These are phyloP conservation scores for Pestalotiopsis sp. DNA, from an alignment of 2,329 filamentous ascomycete genomes.

Conservation along the genomic window DNA sequence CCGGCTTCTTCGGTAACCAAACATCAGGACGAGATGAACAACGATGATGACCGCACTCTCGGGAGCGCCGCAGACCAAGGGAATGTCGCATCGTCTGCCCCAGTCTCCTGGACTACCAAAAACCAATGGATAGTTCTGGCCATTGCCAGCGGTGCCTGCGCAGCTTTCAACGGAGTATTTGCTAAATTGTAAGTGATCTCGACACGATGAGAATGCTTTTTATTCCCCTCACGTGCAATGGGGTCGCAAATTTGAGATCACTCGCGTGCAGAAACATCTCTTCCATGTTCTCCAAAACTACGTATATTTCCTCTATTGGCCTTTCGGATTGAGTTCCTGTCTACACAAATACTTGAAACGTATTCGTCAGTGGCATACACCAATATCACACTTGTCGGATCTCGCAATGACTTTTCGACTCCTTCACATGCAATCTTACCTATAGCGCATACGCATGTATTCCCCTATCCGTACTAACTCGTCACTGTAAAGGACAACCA, in stretches of 20 bases:
- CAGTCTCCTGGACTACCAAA: constrained; percentile 26
- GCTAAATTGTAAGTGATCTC: constrained; percentile 70
- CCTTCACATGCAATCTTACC: too few species aligned
- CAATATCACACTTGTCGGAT: too few species aligned
- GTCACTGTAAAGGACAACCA: constrained; percentile 50
- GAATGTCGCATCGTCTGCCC: neutral
- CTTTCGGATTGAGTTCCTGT: too few species aligned
- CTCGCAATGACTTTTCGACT: too few species aligned
- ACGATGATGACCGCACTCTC: neutral
- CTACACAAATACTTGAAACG: too few species aligned
- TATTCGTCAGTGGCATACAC: too few species aligned
- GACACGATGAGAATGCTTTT: neutral
- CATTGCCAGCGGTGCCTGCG: constrained; percentile 74
- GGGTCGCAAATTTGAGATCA: too few species aligned
- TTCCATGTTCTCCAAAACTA: too few species aligned
- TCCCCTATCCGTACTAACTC: neutral
- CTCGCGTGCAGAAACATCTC: too few species aligned
- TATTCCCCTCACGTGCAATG: too few species aligned
- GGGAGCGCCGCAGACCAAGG: neutral
- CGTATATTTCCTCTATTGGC: too few species aligned
- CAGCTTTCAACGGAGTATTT: constrained; percentile 81
- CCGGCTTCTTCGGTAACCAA: neutral
- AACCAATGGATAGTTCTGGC: constrained; percentile 70
- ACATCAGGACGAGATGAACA: neutral
- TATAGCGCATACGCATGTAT: too few species aligned